Evolutionary conservation across 2,329 filamentous ascomycete genomes (phyloP), one percentile per base, ranked within the genome.

Genomic region (Hymenoscyphus repandus): DNA sequence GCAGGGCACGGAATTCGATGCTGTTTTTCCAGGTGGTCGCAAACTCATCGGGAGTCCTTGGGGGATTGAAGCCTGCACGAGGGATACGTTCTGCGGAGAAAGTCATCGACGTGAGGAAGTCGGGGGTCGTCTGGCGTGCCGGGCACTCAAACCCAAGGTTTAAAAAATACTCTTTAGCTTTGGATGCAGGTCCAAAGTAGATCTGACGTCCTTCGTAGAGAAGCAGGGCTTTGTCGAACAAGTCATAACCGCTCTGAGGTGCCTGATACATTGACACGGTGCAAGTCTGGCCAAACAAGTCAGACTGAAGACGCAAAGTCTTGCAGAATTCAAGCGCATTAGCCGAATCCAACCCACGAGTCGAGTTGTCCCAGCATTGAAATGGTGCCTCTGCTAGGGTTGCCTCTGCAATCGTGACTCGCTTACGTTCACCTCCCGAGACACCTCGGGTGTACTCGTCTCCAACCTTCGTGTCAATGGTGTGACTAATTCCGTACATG

Each of bases 321-420:
- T 85, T 75, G 10, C 85, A 82, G 54, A 89, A 90, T 60, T 87
- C 83, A 27, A 88, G 68, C 0, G 87, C 86, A 0, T 83, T 90
- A 3, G 81, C 82, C 0, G 83, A 82, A 65, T 91, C 88, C 0
- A 91, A 73, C 2, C 87, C 88, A 43, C 79, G 43, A 9, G 43
- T 46, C 11, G n/a, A 18, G 36, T 88, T 88, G 53, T 86, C 88
- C 87, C 87, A 92, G 51, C 82, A 85, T 63, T 86, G 82, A 3
- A 79, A 73, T 40, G 75, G 80, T 1, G 80, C 78, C 11, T 70
- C 65, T 0, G 70, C 71, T 11, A 76, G 77, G 0, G 79, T 77
- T 54, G 87, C 87, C 66, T 92, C 88, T 1, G 85, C 86, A 55
- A 91, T 89, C 15, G 82, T 86, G 6, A 92, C 87, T 62, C 88